phyloP scores from a whole-genome alignment of 2,329 filamentous ascomycete species.

The Thielaviopsis ethacetica region DNA sequence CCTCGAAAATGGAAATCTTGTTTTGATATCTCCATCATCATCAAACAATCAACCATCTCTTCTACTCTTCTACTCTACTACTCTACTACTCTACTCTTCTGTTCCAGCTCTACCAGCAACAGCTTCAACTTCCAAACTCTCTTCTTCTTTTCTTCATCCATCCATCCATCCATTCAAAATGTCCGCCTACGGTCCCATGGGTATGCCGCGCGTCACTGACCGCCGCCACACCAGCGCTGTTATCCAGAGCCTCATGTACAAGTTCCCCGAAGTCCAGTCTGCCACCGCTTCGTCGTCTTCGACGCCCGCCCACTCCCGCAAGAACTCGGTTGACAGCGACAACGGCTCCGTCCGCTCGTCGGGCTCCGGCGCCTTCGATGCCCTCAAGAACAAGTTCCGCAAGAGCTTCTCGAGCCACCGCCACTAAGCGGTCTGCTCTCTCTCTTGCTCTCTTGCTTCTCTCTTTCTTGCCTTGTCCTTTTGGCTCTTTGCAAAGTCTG shows the following conservation, averaged over 20 bases:
- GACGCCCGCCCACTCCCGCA: not conserved
- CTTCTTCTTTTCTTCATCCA: not conserved
- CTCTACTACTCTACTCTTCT: not conserved
- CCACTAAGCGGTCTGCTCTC: not conserved
- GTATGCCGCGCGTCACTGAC: conserved; percentile 11
- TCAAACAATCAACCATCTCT: not conserved
- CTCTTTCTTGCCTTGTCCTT: too few relatives aligned
- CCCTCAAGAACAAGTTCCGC: conserved; percentile 8
- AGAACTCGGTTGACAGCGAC: not conserved
- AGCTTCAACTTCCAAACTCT: not conserved
- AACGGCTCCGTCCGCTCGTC: conserved; percentile 1
- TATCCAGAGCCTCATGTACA: conserved; percentile 14
- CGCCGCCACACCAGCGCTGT: conserved; percentile 13
- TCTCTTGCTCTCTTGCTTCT: not conserved
- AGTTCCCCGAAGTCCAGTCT: conserved; percentile 2
- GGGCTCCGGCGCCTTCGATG: not conserved
- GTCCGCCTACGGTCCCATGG: conserved; percentile 9
- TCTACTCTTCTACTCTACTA: not conserved
- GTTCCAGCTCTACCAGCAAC: not conserved
- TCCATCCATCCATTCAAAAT: not conserved
- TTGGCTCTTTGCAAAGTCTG: not conserved
- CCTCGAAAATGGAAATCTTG: not conserved
- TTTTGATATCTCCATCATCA: not conserved
- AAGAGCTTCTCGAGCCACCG: conserved; percentile 6
- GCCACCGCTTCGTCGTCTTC: not conserved